Conservation (phyloP, 1,284 basidiomycete genomes). For the Lentinula novae-zelandiae region DNA sequence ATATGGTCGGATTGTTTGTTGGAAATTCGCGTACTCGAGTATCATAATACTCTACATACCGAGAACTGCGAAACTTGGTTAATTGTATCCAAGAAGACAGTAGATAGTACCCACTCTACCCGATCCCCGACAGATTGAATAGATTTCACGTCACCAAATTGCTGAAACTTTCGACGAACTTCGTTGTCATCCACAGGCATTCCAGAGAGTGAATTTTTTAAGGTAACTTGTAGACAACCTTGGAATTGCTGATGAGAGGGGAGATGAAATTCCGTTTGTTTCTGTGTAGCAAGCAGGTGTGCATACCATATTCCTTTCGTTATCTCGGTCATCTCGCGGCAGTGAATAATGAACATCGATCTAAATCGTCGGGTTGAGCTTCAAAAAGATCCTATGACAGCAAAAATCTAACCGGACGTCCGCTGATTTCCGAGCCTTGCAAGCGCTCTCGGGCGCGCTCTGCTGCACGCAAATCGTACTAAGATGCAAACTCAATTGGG, state of each 20-base stretch:
- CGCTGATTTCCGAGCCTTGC: slow-evolving; percentile 82
- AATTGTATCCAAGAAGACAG: neutral
- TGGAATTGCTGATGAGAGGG: slow-evolving; percentile 51
- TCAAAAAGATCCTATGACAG: neutral
- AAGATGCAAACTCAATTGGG: slow-evolving; percentile 12
- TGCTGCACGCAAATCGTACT: slow-evolving; percentile 92
- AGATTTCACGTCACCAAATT: slow-evolving; percentile 87
- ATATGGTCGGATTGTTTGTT: slow-evolving; percentile 5
- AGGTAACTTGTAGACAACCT: slow-evolving; percentile 79
- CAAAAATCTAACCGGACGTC: slow-evolving; percentile 67
- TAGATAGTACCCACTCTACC: slow-evolving; percentile 48
- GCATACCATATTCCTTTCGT: slow-evolving; percentile 86
- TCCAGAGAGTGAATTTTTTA: slow-evolving; percentile 65
- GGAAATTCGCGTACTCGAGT: slow-evolving; percentile 54
- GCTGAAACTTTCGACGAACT: slow-evolving; percentile 77
- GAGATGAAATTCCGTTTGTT: neutral
- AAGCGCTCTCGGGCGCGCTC: slow-evolving; percentile 85
- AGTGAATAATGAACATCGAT: slow-evolving; percentile 98
- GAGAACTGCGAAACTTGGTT: slow-evolving; percentile 48
- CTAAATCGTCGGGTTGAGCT: slow-evolving; percentile 35
- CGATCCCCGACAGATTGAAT: slow-evolving; percentile 66
- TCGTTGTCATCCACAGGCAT: slow-evolving; percentile 79
- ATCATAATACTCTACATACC: slow-evolving; percentile 88
- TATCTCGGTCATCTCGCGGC: slow-evolving; percentile 85
- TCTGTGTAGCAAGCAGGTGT: neutral